These are phyloP conservation scores for Scheffersomyces spartinae DNA, from an alignment of 805 yeast genomes.

Conservation along the genomic window DNA sequence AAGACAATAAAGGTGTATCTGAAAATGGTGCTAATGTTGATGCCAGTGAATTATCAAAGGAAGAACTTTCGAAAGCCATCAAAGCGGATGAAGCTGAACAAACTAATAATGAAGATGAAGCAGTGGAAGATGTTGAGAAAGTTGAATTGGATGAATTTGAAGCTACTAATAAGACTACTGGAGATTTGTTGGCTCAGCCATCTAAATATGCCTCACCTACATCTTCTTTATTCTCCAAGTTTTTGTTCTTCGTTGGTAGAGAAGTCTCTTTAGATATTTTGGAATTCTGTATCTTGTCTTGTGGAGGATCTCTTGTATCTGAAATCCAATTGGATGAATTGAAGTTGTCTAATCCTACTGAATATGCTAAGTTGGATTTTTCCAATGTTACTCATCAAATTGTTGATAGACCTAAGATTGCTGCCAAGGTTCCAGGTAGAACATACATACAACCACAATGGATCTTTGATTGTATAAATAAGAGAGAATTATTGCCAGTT, in stretches of 20 bases:
- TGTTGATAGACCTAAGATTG: conserved; percentile 79
- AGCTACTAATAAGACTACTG: conserved; percentile 48
- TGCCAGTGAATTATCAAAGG: conserved; percentile 26
- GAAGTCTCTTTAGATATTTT: conserved; percentile 89
- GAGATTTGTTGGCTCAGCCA: conserved; percentile 71
- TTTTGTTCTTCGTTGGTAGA: conserved; percentile 82
- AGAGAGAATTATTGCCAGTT: conserved; percentile 62
- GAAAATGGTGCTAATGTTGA: conserved; percentile 11
- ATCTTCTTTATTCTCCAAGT: conserved; percentile 58
- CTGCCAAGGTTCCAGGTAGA: conserved; percentile 75
- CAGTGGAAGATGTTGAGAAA: conserved; percentile 18
- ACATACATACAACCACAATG: conserved; percentile 96
- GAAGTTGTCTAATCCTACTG: conserved; percentile 33
- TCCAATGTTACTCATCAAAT: conserved; percentile 82
- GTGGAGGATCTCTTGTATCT: conserved; percentile 78
- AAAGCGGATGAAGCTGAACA: conserved; percentile 40
- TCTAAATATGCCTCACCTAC: conserved; percentile 42
- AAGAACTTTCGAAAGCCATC: conserved; percentile 39
- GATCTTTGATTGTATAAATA: conserved; percentile 87
- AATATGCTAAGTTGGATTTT: conserved; percentile 42
- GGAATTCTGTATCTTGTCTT: conserved; percentile 76
- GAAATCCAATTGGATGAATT: conserved; percentile 82
- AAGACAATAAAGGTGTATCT: conserved; percentile 9
- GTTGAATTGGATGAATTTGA: conserved; percentile 58
- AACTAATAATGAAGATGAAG: conserved; percentile 22